Percentiles rank a stretch among this genome's conserved stretches.
Conservation (phyloP, 1,139 yeast genomes). For the Geotrichum cucujoidarum region DNA sequence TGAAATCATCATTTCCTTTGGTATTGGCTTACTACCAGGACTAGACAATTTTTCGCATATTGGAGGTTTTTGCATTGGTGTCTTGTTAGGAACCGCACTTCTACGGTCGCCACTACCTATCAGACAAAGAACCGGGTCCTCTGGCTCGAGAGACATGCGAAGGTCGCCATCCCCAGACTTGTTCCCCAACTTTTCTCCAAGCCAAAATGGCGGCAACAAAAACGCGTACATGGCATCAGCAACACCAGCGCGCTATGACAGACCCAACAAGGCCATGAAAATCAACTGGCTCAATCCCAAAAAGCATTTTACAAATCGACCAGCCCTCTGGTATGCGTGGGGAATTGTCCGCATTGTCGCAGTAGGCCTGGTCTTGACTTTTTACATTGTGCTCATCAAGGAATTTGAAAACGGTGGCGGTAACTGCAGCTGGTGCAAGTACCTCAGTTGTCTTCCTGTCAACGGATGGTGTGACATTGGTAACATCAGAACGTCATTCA, state of each 20-base stretch:
- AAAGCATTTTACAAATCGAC: slow-evolving; percentile 32
- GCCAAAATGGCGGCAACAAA: background rate
- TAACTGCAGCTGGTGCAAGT: slow-evolving; percentile 67
- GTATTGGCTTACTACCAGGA: slow-evolving; percentile 67
- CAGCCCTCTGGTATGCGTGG: slow-evolving; percentile 51
- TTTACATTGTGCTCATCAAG: slow-evolving; percentile 47
- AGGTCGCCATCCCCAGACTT: slow-evolving; percentile 1
- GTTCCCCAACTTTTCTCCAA: slow-evolving; percentile 1
- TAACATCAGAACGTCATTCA: slow-evolving; percentile 35
- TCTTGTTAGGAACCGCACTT: slow-evolving; percentile 49
- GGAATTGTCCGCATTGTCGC: slow-evolving; percentile 44
- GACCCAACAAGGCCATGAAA: background rate
- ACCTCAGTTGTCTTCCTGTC: slow-evolving; percentile 66
- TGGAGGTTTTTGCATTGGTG: slow-evolving; percentile 69
- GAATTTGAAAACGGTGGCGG: slow-evolving; percentile 48
- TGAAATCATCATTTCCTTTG: slow-evolving; percentile 59
- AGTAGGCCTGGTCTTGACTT: slow-evolving; percentile 47
- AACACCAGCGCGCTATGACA: background rate
- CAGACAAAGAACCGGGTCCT: slow-evolving; percentile 21
- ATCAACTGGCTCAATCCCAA: slow-evolving; percentile 4
- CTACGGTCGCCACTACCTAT: slow-evolving; percentile 52
- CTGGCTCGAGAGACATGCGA: background rate
- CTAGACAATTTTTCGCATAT: slow-evolving; percentile 72
- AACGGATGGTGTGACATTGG: slow-evolving; percentile 70
- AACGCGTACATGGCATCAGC: background rate